Conservation (phyloP, 768 basidiomycete species). For the Hydnomerulius pinastri region DNA sequence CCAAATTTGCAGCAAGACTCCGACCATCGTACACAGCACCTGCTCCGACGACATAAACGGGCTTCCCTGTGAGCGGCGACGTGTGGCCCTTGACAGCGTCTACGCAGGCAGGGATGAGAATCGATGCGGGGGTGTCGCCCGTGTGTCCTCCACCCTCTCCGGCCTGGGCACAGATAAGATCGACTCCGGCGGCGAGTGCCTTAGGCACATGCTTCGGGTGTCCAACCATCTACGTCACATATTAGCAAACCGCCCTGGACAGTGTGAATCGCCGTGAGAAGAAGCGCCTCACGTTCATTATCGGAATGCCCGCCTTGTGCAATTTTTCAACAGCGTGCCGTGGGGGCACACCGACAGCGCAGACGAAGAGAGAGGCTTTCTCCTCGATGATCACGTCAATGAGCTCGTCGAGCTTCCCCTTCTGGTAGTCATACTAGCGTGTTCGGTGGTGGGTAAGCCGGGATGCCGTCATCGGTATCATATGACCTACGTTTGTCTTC, state of each 20-base stretch:
- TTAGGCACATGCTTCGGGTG: conserved; percentile 87
- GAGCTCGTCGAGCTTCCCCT: conserved; percentile 80
- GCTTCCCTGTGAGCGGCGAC: conserved; percentile 79
- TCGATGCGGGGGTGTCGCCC: conserved; percentile 77
- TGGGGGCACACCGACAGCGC: conserved; percentile 87
- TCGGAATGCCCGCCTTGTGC: conserved; percentile 80
- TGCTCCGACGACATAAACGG: conserved; percentile 87
- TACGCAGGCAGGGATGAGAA: conserved; percentile 91
- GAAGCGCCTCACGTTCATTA: conserved; percentile 77
- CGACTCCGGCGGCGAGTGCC: conserved; percentile 82
- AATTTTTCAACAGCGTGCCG: conserved; percentile 76
- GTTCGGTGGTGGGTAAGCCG: conserved; percentile 1
- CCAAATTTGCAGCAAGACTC: conserved; percentile 81
- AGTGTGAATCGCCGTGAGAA: neutral
- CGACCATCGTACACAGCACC: conserved; percentile 92
- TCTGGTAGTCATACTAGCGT: conserved; percentile 83
- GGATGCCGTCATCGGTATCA: neutral
- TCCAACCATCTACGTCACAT: conserved; percentile 71
- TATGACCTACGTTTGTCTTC: conserved; percentile 76
- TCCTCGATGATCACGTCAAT: conserved; percentile 93
- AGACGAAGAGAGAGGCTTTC: conserved; percentile 86
- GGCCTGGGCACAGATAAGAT: conserved; percentile 93
- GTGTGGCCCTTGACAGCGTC: conserved; percentile 76
- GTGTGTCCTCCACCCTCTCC: conserved; percentile 92
- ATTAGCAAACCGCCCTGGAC: neutral